Conservation (phyloP, 768 basidiomycete species). For the Clathrus columnatus region DNA sequence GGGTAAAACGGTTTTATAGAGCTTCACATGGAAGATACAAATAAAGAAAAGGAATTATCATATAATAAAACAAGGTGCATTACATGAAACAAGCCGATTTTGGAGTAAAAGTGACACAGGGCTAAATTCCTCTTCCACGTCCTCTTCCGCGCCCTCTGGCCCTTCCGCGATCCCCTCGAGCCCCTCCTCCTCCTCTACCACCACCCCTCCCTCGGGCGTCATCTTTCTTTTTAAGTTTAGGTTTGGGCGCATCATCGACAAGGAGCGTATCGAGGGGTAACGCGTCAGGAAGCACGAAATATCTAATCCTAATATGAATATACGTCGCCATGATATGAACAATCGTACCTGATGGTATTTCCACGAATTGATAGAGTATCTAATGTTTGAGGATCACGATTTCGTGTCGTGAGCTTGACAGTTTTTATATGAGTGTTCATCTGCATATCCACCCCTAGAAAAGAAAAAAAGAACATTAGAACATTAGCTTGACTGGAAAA, state of each 20-base stretch:
- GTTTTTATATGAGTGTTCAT: constrained; percentile 99
- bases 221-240: constrained; percentile 88
- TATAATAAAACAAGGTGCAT: background rate
- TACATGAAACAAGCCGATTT: constrained; percentile 1
- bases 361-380: constrained; percentile 92
- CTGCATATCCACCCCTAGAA: constrained; percentile 91
- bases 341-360: constrained; percentile 68
- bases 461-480: background rate
- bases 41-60: background rate
- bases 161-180: constrained; percentile 43
- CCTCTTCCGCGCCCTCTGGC: constrained; percentile 48
- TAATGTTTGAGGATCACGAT: constrained; percentile 77
- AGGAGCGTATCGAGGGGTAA: constrained; percentile 93
- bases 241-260: constrained; percentile 96
- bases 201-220: constrained; percentile 58
- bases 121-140: constrained; percentile 32
- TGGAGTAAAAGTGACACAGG: background rate
- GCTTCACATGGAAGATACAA: background rate
- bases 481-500: background rate
- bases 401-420: constrained; percentile 91
- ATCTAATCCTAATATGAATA: constrained; percentile 22
- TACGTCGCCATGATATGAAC: background rate
- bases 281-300: constrained; percentile 96
- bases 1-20: constrained; percentile 61
- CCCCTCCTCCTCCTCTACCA: constrained; percentile 37